Conservation (phyloP, 176 grass and related monocot genomes). For the Musa itinerans region DNA sequence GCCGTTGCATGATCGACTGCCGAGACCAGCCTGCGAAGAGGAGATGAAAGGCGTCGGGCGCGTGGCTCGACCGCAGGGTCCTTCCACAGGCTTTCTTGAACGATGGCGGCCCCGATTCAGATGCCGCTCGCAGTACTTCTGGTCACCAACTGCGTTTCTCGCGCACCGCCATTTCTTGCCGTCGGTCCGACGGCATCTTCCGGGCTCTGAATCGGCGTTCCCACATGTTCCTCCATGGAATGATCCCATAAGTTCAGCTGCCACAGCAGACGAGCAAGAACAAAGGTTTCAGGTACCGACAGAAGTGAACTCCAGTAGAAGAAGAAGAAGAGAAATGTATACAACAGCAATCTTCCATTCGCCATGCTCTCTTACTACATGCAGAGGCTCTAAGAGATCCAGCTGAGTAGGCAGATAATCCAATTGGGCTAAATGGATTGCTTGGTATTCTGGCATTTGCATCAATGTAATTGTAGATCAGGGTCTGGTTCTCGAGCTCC, state of each 20-base stretch:
- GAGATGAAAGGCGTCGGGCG: neutral
- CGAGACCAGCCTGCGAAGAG: neutral
- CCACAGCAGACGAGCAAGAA: neutral
- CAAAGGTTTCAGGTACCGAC: no score
- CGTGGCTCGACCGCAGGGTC: neutral
- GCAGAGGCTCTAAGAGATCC: neutral
- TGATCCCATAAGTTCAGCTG: neutral
- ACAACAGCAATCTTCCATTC: no score
- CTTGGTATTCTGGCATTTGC: neutral
- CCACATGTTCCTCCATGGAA: neutral
- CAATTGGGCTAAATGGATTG: neutral
- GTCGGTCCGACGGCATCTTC: slow-evolving; percentile 12
- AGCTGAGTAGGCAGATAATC: neutral
- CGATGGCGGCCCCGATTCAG: slow-evolving; percentile 9
- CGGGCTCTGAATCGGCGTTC: slow-evolving; percentile 3
- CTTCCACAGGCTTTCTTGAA: slow-evolving; percentile 19
- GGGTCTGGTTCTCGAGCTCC: slow-evolving; percentile 3
- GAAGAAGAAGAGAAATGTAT: no score
- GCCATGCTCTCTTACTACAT: neutral
- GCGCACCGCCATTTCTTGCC: slow-evolving; percentile 18
- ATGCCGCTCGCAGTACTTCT: slow-evolving; percentile 14
- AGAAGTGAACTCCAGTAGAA: no score
- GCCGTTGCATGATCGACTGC: neutral
- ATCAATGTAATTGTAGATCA: slow-evolving; percentile 11
- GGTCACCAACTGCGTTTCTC: slow-evolving; percentile 2